Percentiles rank a stretch among this genome's conserved stretches.
phyloP scores from a whole-genome alignment of 805 yeast species.

The Kuraishia hungarica region DNA sequence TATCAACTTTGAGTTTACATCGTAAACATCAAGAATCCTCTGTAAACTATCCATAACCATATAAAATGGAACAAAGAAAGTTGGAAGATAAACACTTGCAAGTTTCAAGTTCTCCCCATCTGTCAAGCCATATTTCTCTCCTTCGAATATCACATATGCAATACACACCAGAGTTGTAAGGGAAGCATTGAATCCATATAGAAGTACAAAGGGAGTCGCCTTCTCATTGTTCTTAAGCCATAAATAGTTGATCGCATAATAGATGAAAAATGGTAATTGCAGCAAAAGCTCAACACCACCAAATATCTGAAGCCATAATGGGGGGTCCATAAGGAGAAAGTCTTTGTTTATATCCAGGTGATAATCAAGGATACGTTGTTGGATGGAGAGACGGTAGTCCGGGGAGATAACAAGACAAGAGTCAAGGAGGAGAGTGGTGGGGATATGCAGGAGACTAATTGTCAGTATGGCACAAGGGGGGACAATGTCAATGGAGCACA shows the following conservation, averaged over 20 bases:
- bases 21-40: background rate
- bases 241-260: conserved; percentile 26
- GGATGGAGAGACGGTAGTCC: conserved; percentile 35
- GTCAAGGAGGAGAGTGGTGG: conserved; percentile 71
- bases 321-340: conserved; percentile 43
- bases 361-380: conserved; percentile 39
- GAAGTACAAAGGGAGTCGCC: conserved; percentile 24
- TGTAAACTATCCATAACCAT: conserved; percentile 39
- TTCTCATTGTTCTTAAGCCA: conserved; percentile 12
- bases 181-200: conserved; percentile 80
- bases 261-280: conserved; percentile 74
- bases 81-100: conserved; percentile 57
- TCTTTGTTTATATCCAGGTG: conserved; percentile 67
- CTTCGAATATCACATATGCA: conserved; percentile 30
- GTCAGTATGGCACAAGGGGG: too few species aligned
- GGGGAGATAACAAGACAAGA: conserved; percentile 61
- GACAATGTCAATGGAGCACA: too few species aligned
- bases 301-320: conserved; percentile 67
- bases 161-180: conserved; percentile 73
- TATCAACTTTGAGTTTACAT: background rate
- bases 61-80: conserved; percentile 52
- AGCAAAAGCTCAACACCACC: conserved; percentile 64
- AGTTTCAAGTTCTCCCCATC: conserved; percentile 31
- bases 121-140: conserved; percentile 31
- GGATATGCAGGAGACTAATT: conserved; percentile 47